A percentile compares a stretch with the other conserved stretches of the same genome.
Conservation (phyloP, 1,284 basidiomycete genomes). For the Ceratobasidium sp. region DNA sequence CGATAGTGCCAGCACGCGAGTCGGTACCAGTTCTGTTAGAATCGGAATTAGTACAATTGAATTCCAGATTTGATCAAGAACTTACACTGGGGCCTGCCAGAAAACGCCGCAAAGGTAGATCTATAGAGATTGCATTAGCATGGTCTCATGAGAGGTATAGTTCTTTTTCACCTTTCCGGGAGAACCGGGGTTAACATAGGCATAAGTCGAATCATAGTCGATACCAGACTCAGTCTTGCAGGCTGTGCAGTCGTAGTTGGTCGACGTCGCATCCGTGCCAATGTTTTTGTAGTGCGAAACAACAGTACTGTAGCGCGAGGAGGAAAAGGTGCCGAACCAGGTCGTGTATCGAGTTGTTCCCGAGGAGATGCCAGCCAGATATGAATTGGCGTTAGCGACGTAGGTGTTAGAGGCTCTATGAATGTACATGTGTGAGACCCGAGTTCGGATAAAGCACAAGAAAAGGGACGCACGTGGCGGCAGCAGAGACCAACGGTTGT, state of each 20-base stretch:
- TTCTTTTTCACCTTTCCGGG: slow-evolving; percentile 5
- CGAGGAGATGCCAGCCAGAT: slow-evolving; percentile 6
- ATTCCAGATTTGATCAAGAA: no score
- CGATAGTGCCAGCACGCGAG: no score
- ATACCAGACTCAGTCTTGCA: slow-evolving; percentile 8
- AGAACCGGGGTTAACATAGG: slow-evolving; percentile 27
- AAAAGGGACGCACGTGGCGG: no score
- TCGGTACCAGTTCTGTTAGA: no score
- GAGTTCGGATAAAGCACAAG: no score
- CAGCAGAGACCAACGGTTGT: no score
- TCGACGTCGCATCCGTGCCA: slow-evolving; percentile 26
- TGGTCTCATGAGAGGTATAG: background rate
- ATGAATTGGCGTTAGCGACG: slow-evolving; percentile 18
- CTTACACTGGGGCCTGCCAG: slow-evolving; percentile 37
- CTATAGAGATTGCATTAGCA: slow-evolving; percentile 23
- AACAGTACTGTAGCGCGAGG: slow-evolving; percentile 4
- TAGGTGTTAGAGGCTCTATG: no score
- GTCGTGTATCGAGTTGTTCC: slow-evolving; percentile 33
- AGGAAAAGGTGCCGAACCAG: slow-evolving; percentile 36
- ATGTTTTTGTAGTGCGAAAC: no score
- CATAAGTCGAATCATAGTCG: slow-evolving; percentile 24
- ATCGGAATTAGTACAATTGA: no score
- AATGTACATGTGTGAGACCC: no score
- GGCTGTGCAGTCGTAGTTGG: slow-evolving; percentile 34
- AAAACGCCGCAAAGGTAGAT: no score